Evolutionary conservation across 2,329 filamentous ascomycete species (phyloP).

Genomic region (Nothophoma quercina): DNA sequence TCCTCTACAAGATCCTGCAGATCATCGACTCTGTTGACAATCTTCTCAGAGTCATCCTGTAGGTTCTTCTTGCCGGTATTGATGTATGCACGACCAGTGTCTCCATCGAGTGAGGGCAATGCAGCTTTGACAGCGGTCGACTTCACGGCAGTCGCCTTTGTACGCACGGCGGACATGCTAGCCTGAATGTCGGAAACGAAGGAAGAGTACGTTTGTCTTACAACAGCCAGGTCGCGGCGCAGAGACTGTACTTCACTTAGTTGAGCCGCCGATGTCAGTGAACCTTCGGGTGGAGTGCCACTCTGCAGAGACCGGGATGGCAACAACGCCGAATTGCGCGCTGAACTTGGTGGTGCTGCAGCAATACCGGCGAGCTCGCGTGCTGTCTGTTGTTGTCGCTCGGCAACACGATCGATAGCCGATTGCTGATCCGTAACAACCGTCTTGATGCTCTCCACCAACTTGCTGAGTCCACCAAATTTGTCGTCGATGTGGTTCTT

Average conservation of each 20-base stretch:
- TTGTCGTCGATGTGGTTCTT: conserved; percentile 96
- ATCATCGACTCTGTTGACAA: conserved; percentile 92
- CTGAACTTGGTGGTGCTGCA: conserved; percentile 52
- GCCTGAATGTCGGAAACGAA: conserved; percentile 88
- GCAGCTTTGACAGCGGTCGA: conserved; percentile 73
- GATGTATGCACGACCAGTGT: conserved; percentile 85
- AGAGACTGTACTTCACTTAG: conserved; percentile 81
- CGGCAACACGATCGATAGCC: conserved; percentile 84
- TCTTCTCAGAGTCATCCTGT: conserved; percentile 83
- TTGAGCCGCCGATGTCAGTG: conserved; percentile 63
- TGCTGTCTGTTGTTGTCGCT: conserved; percentile 86
- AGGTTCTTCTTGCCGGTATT: conserved; percentile 86
- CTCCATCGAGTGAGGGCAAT: conserved; percentile 75
- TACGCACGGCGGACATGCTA: conserved; percentile 83
- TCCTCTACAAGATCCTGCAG: conserved; percentile 98
- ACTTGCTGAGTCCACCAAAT: conserved; percentile 76
- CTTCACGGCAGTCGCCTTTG: conserved; percentile 84
- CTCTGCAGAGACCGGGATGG: conserved; percentile 38
- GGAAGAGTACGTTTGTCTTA: conserved; percentile 90
- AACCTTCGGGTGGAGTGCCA: conserved; percentile 30
- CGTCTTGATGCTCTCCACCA: conserved; percentile 87
- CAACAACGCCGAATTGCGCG: conserved; percentile 45
- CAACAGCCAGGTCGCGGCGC: conserved; percentile 85
- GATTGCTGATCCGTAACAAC: conserved; percentile 83
- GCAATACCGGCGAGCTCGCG: conserved; percentile 80